Evolutionary conservation across 371 early-diverging fungal genomes (phyloP).

Genomic region (Mortierella sp.): DNA sequence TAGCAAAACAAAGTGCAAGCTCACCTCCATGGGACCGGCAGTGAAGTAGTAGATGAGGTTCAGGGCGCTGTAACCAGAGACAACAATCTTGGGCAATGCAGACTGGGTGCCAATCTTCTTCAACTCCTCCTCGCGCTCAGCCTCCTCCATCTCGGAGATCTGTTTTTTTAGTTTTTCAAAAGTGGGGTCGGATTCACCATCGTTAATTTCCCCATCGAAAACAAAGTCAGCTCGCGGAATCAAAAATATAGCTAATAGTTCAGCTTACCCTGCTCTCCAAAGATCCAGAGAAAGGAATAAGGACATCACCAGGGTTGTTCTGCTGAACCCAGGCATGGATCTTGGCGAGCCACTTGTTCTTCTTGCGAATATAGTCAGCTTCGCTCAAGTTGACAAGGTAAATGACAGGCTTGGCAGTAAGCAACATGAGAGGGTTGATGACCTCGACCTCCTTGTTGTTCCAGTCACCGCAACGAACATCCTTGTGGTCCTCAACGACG

Average conservation of each 20-base stretch:
- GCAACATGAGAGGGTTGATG: slow-evolving; percentile 84
- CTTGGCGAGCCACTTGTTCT: slow-evolving; percentile 72
- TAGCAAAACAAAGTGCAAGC: background rate
- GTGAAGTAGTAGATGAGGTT: slow-evolving; percentile 94
- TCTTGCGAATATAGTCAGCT: slow-evolving; percentile 77
- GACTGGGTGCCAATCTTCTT: slow-evolving; percentile 57
- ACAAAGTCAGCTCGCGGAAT: slow-evolving; percentile 47
- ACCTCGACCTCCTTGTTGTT: slow-evolving; percentile 74
- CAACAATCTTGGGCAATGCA: slow-evolving; percentile 82
- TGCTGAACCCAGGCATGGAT: slow-evolving; percentile 95
- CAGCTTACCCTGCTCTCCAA: slow-evolving; percentile 72
- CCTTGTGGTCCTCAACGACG: slow-evolving; percentile 61
- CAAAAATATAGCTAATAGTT: no score
- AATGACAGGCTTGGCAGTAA: slow-evolving; percentile 95
- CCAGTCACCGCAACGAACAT: slow-evolving; percentile 70
- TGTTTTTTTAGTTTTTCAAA: no score
- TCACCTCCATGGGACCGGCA: slow-evolving; percentile 85
- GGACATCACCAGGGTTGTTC: slow-evolving; percentile 85
- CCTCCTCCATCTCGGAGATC: slow-evolving; percentile 59
- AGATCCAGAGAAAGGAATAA: slow-evolving; percentile 92
- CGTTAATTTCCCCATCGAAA: background rate
- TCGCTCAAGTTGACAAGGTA: slow-evolving; percentile 91
- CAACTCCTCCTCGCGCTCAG: slow-evolving; percentile 57
- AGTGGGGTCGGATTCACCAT: no score
- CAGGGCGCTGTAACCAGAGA: slow-evolving; percentile 90